Base-by-base conservation (phyloP, 1,284 basidiomycete species). In the Entoloma clypeatum region DNA sequence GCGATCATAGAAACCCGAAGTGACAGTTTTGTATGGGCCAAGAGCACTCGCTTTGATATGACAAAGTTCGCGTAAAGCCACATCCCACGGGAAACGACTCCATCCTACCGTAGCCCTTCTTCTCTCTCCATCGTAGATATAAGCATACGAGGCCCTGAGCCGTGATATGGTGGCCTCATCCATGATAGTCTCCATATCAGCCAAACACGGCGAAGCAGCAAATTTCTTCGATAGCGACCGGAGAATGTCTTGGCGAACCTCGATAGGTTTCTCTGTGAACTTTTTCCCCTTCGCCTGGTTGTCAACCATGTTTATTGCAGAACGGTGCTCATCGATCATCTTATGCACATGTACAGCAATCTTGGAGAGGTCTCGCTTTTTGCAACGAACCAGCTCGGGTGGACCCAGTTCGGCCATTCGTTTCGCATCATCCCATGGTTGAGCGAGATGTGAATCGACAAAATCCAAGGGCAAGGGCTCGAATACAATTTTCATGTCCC, bases 401-500 rank as follows among this genome's bases (percentile, higher is more conserved):
- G 34, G 28, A 2, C 51, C 53, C 14, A 37, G 35, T 22, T 48
- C 45, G 4, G 52, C 52, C 50, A 53, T 56, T 8, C 36, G 34
- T 3, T 40, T 23, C 5, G 56, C 54, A 13, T 48, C 44, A 0
- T 45, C 31, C 61, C 60, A 64, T 13, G 61, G 61, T 21, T 16
- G 47, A 35, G 35, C 19, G 8, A 41, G 26, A 25, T 56, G 41
- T 4, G 45, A 19, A 30, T 55, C 53, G 7, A 18, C n/a, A 13
- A 28, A n/a, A n/a, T n/a, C 23, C 6, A 23, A 16, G 5, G 36
- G 18, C 7, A 48, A 14, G 11, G 42, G 43, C 3, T 25, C 37
- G 53, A 69, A 64, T 13, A 54, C 49, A 2, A 43, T 14, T 2
- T 72, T 61, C 17, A 74, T 57, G 4, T 39, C 30, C 0, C 19